phyloP scores from a whole-genome alignment of 805 yeast genomes.

The Schwanniomyces pseudopolymorphus region DNA sequence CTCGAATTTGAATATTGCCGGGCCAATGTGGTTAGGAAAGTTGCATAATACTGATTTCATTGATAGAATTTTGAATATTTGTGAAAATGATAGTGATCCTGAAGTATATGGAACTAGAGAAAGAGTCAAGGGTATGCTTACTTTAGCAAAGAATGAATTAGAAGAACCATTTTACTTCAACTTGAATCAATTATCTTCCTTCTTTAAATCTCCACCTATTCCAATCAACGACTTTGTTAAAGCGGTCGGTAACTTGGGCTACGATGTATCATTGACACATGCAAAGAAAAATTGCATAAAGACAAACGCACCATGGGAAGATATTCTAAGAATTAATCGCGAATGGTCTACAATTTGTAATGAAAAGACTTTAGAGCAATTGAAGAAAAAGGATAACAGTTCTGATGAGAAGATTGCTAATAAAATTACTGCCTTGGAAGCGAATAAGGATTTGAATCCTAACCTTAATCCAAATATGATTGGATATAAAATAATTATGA shows the following conservation, averaged over 20 bases:
- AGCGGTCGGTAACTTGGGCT: slow-evolving; percentile 84
- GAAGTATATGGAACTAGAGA: slow-evolving; percentile 73
- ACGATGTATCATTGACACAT: slow-evolving; percentile 81
- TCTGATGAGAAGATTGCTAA: slow-evolving; percentile 10
- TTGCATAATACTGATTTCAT: slow-evolving; percentile 73
- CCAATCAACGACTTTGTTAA: slow-evolving; percentile 68
- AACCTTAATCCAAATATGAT: slow-evolving; percentile 42
- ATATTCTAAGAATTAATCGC: slow-evolving; percentile 69
- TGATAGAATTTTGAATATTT: slow-evolving; percentile 54
- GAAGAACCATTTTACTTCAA: slow-evolving; percentile 74
- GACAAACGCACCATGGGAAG: slow-evolving; percentile 86
- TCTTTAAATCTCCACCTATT: slow-evolving; percentile 81
- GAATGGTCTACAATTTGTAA: slow-evolving; percentile 50
- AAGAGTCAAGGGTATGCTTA: slow-evolving; percentile 90
- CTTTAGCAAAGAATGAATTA: slow-evolving; percentile 75
- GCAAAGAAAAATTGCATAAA: slow-evolving; percentile 83
- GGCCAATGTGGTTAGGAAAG: slow-evolving; percentile 89
- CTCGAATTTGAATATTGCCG: slow-evolving; percentile 72
- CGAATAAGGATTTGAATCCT: slow-evolving; percentile 33
- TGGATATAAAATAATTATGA: slow-evolving; percentile 56
- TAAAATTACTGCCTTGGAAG: slow-evolving; percentile 20
- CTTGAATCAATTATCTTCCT: slow-evolving; percentile 72
- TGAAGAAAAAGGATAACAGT: slow-evolving; percentile 17
- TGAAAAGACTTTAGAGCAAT: slow-evolving; percentile 15
- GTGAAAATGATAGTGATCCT: slow-evolving; percentile 47